These are phyloP conservation scores for Amanita thiersii DNA, from an alignment of 768 basidiomycete genomes.

Conservation along the genomic window DNA sequence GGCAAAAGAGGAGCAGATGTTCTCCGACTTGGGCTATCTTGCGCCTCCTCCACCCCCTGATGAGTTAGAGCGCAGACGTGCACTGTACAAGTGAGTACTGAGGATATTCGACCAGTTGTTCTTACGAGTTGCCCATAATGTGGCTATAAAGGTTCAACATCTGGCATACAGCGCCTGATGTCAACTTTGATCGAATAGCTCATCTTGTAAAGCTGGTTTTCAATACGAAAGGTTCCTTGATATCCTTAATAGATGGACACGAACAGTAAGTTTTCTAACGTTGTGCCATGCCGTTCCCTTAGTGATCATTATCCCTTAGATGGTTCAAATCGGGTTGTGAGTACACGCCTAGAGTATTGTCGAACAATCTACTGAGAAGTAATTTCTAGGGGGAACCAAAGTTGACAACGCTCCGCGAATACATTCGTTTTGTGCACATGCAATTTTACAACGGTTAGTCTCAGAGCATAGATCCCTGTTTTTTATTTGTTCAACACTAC, in stretches of 20 bases:
- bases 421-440: constrained; percentile 76
- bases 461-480: constrained; percentile 15
- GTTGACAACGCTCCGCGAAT: constrained; percentile 37
- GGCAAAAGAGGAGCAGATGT: constrained; percentile 64
- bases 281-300: neutral
- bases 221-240: constrained; percentile 76
- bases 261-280: constrained; percentile 55
- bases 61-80: constrained; percentile 74
- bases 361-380: neutral
- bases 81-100: constrained; percentile 67
- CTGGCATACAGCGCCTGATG: constrained; percentile 77
- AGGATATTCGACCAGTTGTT: neutral
- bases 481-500: constrained; percentile 2
- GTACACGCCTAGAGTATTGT: constrained; percentile 12
- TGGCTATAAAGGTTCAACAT: constrained; percentile 67
- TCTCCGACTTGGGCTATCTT: constrained; percentile 56
- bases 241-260: constrained; percentile 76
- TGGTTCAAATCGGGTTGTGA: constrained; percentile 90
- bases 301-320: constrained; percentile 24
- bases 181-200: constrained; percentile 90
- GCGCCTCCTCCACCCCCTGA: constrained; percentile 79
- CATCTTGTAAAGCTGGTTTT: constrained; percentile 93
- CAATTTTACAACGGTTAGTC: constrained; percentile 77
- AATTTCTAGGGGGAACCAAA: constrained; percentile 36
- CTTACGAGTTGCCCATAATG: neutral